These are phyloP conservation scores for Globisporangium apiculatum DNA, from an alignment of 352 stramenopile genomes.

Conservation along the genomic window DNA sequence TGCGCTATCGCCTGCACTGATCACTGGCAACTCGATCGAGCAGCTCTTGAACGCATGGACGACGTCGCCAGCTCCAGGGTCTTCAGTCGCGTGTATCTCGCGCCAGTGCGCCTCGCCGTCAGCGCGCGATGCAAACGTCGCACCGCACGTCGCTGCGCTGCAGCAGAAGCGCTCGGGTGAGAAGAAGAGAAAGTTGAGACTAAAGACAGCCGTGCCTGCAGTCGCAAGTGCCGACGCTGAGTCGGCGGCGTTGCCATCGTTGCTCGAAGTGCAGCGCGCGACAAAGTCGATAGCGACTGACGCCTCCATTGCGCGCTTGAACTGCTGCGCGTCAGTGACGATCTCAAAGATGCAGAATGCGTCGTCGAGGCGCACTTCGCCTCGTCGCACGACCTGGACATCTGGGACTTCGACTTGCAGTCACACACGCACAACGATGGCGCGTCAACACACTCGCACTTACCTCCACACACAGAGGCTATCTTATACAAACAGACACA, in stretches of 20 bases:
- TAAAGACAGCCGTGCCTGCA: conserved; percentile 31
- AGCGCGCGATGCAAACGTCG: conserved; percentile 22
- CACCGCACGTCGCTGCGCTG: conserved; percentile 21
- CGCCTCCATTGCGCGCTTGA: conserved; percentile 46
- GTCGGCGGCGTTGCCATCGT: not conserved
- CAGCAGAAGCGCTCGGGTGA: conserved; percentile 48
- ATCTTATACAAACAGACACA: not conserved
- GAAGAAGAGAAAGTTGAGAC: conserved; percentile 68
- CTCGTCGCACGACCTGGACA: conserved; percentile 27
- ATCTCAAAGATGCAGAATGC: conserved; percentile 47
- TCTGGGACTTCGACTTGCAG: conserved; percentile 29
- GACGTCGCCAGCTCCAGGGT: not conserved
- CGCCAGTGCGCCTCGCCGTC: conserved; percentile 31
- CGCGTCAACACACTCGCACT: no score
- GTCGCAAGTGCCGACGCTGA: conserved; percentile 11
- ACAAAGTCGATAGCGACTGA: conserved; percentile 35
- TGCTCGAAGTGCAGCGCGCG: not conserved
- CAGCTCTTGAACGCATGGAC: conserved; percentile 35
- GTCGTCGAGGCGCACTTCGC: conserved; percentile 22
- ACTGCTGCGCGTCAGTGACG: conserved; percentile 16
- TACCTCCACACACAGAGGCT: no score
- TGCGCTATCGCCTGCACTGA: conserved; percentile 7
- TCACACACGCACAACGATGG: no score
- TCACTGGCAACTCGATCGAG: conserved; percentile 51
- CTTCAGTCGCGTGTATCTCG: conserved; percentile 16